Evolutionary conservation across 306 rosid genomes (phyloP).

Genomic region (Castanospermum australe): DNA sequence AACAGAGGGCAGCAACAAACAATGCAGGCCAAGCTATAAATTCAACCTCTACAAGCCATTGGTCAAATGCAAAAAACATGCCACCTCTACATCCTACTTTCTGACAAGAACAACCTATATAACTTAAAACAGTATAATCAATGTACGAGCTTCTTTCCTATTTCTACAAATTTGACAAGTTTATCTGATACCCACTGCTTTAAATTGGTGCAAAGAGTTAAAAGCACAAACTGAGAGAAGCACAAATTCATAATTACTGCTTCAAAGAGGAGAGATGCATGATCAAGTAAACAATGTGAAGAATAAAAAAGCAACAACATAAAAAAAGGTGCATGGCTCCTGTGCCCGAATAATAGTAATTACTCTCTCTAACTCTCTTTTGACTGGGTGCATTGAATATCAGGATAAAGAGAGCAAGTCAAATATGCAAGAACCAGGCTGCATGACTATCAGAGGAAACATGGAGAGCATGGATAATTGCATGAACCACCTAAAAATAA

Average conservation of each 20-base stretch:
- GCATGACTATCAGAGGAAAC: conserved; percentile 79
- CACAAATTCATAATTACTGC: conserved; percentile 84
- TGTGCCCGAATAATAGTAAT: conserved; percentile 21
- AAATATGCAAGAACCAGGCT: conserved; percentile 63
- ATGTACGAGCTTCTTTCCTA: conserved; percentile 56
- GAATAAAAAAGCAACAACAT: conserved; percentile 47
- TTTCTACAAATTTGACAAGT: conserved; percentile 38
- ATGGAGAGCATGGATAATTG: conserved; percentile 72
- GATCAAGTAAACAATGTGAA: conserved; percentile 74
- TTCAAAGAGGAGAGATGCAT: conserved; percentile 74
- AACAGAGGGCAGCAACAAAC: neutral
- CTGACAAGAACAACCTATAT: neutral
- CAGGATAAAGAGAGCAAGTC: conserved; percentile 53
- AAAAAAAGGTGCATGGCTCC: conserved; percentile 24
- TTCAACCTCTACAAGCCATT: neutral
- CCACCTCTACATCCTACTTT: conserved; percentile 20
- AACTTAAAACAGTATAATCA: neutral
- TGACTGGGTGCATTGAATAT: conserved; percentile 39
- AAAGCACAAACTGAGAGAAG: conserved; percentile 76
- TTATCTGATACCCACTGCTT: conserved; percentile 69
- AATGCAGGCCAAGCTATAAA: conserved; percentile 28
- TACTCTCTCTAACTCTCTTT: conserved; percentile 28
- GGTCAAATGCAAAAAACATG: conserved; percentile 3
- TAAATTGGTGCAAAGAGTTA: conserved; percentile 60
- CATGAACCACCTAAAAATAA: conserved; percentile 53